Percentiles rank a stretch among this genome's conserved stretches.
These are phyloP conservation scores for Phaeosphaeriaceae sp. DNA, from an alignment of 2,329 filamentous ascomycete genomes.

Conservation along the genomic window DNA sequence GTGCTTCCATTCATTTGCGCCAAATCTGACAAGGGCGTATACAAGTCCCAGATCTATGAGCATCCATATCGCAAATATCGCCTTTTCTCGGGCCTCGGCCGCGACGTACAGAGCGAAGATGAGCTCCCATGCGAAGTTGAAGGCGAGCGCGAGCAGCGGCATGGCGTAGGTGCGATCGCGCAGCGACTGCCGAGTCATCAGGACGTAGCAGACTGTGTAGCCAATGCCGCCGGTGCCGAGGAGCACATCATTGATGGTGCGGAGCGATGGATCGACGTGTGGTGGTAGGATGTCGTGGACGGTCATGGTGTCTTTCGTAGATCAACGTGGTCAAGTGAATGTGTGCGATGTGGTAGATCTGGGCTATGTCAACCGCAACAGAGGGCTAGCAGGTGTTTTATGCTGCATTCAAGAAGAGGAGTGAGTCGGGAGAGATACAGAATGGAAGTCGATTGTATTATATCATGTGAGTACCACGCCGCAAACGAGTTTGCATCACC, in stretches of 20 bases:
- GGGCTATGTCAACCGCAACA: background rate
- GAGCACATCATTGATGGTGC: conserved; percentile 15
- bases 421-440: background rate
- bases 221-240: conserved; percentile 22
- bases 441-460: background rate
- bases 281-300: conserved; percentile 17
- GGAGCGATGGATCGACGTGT: conserved; percentile 23
- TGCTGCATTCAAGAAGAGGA: background rate
- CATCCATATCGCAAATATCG: conserved; percentile 59
- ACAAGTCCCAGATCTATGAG: conserved; percentile 59
- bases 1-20: conserved; percentile 54
- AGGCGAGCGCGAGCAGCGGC: conserved; percentile 57
- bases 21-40: conserved; percentile 56
- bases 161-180: conserved; percentile 59
- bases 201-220: conserved; percentile 50
- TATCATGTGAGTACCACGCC: background rate
- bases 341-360: background rate
- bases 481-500: background rate
- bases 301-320: conserved; percentile 1
- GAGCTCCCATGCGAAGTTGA: conserved; percentile 63
- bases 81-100: conserved; percentile 54
- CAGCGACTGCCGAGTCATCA: conserved; percentile 58
- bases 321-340: background rate
- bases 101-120: conserved; percentile 59
- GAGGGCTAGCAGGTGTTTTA: background rate